These are phyloP conservation scores for Stagonosporopsis cucurbitacearum DNA, from an alignment of 2,329 filamentous ascomycete species.

Conservation along the genomic window DNA sequence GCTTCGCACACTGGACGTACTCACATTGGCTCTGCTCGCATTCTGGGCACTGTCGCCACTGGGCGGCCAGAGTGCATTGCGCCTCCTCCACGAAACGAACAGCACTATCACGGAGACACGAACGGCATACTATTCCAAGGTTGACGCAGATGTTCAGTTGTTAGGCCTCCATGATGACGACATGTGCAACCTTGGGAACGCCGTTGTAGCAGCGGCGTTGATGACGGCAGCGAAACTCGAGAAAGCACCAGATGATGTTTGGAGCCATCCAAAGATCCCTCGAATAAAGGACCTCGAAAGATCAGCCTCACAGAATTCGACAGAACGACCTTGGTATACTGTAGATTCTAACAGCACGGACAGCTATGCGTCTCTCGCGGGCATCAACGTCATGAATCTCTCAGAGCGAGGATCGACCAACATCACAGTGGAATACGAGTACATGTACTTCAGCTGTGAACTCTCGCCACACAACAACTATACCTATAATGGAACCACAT, in stretches of 20 bases:
- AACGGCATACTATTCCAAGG: slow-evolving; percentile 3
- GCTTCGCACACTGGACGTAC: slow-evolving; percentile 3
- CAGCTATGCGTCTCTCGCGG: too few relatives aligned
- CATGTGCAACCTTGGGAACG: too few relatives aligned
- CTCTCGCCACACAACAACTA: too few relatives aligned
- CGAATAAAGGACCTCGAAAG: background rate
- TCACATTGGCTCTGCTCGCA: background rate
- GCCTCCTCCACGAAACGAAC: slow-evolving; percentile 6
- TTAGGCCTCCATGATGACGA: background rate
- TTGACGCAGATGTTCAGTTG: background rate
- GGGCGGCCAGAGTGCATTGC: slow-evolving; percentile 13
- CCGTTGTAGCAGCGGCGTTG: too few relatives aligned
- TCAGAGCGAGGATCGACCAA: too few relatives aligned
- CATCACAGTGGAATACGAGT: too few relatives aligned
- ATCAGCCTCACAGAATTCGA: background rate
- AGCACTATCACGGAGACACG: background rate
- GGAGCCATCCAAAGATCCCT: slow-evolving; percentile 16
- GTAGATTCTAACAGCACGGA: too few relatives aligned
- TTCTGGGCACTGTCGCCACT: slow-evolving; percentile 12
- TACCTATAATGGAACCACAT: too few relatives aligned
- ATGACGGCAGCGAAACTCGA: too few relatives aligned
- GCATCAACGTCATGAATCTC: too few relatives aligned
- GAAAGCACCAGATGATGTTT: slow-evolving; percentile 9
- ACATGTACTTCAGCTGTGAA: too few relatives aligned
- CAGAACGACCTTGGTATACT: too few relatives aligned